A percentile compares a stretch with the other conserved stretches of the same genome.
Evolutionary conservation across 441 rosid genomes (phyloP).

Genomic region (Corymbia calophylla): DNA sequence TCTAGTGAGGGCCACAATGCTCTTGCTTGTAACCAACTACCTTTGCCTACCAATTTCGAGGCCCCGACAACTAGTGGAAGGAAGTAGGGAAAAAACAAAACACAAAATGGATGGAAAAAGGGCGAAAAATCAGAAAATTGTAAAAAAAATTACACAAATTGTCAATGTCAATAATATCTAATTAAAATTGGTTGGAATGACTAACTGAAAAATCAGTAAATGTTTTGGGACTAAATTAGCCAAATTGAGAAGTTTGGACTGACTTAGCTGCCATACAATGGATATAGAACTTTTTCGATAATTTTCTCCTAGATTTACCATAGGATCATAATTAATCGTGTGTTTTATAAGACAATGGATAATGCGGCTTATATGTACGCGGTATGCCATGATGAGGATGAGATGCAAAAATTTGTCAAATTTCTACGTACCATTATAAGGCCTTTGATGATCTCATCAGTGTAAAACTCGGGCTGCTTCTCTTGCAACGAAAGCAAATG

Average conservation of each 20-base stretch:
- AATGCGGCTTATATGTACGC: neutral
- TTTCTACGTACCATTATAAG: neutral
- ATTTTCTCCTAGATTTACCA: neutral
- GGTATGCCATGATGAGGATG: neutral
- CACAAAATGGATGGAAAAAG: no score
- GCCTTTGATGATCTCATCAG: neutral
- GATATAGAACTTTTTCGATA: neutral
- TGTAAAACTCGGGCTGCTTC: neutral
- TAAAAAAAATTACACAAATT: no score
- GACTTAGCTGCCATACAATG: neutral
- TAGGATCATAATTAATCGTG: neutral
- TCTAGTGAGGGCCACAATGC: no score
- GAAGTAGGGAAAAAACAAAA: no score
- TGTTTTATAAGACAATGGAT: neutral
- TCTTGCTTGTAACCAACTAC: no score
- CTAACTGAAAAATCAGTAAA: no score
- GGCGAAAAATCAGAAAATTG: no score
- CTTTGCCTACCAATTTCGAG: no score
- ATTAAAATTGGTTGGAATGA: no score
- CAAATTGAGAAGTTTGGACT: no score
- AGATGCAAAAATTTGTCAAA: neutral
- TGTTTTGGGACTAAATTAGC: no score
- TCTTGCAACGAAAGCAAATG: neutral
- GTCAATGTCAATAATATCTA: neutral
- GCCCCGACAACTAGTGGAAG: no score